Conservation (phyloP, 164 flowering plant species). For the Vitis amurensis region DNA sequence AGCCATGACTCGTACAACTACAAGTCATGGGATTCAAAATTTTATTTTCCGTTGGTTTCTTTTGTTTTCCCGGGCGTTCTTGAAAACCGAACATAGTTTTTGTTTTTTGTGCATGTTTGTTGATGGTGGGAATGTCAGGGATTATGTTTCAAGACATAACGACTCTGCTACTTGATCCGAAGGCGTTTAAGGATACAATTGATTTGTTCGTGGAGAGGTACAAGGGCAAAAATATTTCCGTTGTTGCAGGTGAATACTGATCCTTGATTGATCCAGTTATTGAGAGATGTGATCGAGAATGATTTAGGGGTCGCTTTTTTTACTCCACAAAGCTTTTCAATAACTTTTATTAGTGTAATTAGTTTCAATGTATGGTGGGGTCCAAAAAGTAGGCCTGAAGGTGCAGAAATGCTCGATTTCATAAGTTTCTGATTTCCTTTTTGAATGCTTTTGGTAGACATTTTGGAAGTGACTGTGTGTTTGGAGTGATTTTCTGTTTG, state of each 20-base stretch:
- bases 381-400: slow-evolving; percentile 10
- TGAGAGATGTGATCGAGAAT: too few species aligned
- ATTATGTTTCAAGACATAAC: slow-evolving; percentile 96
- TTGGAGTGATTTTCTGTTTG: slow-evolving; percentile 43
- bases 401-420: slow-evolving; percentile 18
- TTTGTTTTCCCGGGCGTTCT: neutral
- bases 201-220: slow-evolving; percentile 92
- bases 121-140: slow-evolving; percentile 43
- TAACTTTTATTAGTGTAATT: slow-evolving; percentile 8
- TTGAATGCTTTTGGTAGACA: slow-evolving; percentile 20
- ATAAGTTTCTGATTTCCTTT: slow-evolving; percentile 38
- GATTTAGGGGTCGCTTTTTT: neutral
- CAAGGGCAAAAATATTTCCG: slow-evolving; percentile 73
- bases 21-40: too few species aligned
- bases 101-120: neutral
- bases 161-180: slow-evolving; percentile 76
- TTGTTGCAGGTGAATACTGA: slow-evolving; percentile 71
- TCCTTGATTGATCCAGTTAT: too few species aligned
- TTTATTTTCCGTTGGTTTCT: neutral
- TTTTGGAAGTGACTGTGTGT: slow-evolving; percentile 30
- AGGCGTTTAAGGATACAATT: slow-evolving; percentile 83
- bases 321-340: neutral
- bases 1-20: neutral
- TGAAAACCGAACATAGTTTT: neutral
- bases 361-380: slow-evolving; percentile 17